Evolutionary conservation across 495 filamentous ascomycete genomes (phyloP).

Genomic region (Aspergillus biplanus): DNA sequence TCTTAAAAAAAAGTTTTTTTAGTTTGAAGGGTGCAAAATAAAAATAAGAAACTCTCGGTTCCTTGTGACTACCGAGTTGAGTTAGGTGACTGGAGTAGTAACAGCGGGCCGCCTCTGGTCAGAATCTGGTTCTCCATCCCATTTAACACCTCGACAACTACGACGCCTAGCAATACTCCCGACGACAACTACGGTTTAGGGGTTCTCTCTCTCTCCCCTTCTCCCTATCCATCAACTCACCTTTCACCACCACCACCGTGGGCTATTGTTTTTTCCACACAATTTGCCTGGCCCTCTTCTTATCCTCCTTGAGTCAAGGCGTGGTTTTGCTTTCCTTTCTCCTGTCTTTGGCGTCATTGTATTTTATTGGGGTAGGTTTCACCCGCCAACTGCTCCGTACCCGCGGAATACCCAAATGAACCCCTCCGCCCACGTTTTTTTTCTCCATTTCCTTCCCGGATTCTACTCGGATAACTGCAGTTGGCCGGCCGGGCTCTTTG

Average conservation of each 20-base stretch:
- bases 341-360: slow-evolving; percentile 15
- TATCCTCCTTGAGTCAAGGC: slow-evolving; percentile 2
- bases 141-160: neutral
- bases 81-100: too few species aligned
- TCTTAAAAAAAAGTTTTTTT: neutral
- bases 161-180: slow-evolving; percentile 1
- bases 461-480: slow-evolving; percentile 17
- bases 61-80: too few species aligned
- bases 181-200: slow-evolving; percentile 21
- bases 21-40: neutral
- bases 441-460: neutral
- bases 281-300: neutral
- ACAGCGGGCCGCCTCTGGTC: too few species aligned
- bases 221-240: neutral
- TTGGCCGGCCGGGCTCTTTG: slow-evolving; percentile 9
- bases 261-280: neutral
- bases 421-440: slow-evolving; percentile 26
- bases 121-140: neutral
- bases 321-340: neutral
- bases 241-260: neutral
- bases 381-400: slow-evolving; percentile 9
- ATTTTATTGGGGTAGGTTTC: slow-evolving; percentile 24
- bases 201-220: slow-evolving; percentile 2
- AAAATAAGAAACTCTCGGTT: too few species aligned
- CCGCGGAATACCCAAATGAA: slow-evolving; percentile 19